phyloP scores from a whole-genome alignment of 768 basidiomycete genomes.

The Mycena rosella region DNA sequence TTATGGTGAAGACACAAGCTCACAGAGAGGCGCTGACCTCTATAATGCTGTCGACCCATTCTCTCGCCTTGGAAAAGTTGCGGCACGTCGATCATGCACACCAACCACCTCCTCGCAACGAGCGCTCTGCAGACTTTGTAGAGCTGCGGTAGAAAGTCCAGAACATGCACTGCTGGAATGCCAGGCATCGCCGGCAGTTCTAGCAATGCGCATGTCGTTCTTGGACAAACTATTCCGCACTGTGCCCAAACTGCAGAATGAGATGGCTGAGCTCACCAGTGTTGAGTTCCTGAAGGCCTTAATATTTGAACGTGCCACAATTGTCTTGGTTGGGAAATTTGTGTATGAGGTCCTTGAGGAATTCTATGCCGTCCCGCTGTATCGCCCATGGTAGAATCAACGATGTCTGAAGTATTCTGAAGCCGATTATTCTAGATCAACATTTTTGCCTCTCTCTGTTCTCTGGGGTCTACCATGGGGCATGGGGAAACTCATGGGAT shows the following conservation, averaged over 20 bases:
- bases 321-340: background rate
- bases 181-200: background rate
- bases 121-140: background rate
- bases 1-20: slow-evolving; percentile 3
- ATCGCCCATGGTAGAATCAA: background rate
- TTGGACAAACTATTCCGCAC: too few species aligned
- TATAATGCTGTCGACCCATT: slow-evolving; percentile 3
- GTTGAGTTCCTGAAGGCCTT: slow-evolving; percentile 3
- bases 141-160: background rate
- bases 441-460: background rate
- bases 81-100: slow-evolving; percentile 5
- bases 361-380: background rate
- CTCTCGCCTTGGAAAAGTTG: background rate
- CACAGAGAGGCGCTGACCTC: background rate
- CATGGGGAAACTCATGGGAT: slow-evolving; percentile 1
- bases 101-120: background rate
- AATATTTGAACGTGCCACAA: background rate
- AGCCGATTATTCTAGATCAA: slow-evolving; percentile 1
- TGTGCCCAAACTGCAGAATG: background rate
- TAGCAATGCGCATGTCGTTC: too few species aligned
- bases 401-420: background rate
- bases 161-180: background rate
- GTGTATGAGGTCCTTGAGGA: slow-evolving; percentile 7
- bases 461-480: slow-evolving; percentile 1
- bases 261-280: background rate